A percentile compares a stretch with the other conserved stretches of the same genome.
phyloP scores from a whole-genome alignment of 2,329 filamentous ascomycete species.

The Phaeosphaeria sp. region DNA sequence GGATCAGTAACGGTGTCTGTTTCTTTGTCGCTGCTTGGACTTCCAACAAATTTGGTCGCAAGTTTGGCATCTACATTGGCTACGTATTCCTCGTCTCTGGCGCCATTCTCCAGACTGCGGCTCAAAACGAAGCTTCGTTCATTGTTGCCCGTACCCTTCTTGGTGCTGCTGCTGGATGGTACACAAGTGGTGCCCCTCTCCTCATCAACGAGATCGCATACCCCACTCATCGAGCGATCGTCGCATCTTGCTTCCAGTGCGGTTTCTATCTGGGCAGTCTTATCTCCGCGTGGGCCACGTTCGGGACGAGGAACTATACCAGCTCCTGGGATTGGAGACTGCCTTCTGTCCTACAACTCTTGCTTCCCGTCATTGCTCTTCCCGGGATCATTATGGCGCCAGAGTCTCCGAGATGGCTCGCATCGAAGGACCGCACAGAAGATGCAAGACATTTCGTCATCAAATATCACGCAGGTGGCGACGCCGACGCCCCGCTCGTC shows the following conservation, averaged over 20 bases:
- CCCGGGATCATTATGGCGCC: neutral
- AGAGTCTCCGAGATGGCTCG: constrained; percentile 60
- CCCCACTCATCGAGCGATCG: neutral
- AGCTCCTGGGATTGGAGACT: neutral
- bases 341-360: neutral
- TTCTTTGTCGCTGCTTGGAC: neutral
- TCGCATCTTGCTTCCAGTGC: neutral
- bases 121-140: neutral
- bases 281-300: neutral
- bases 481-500: constrained; percentile 65
- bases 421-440: constrained; percentile 68
- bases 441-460: constrained; percentile 68
- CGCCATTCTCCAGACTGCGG: neutral
- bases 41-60: neutral
- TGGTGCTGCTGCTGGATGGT: neutral
- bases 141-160: neutral
- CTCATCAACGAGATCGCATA: neutral
- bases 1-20: neutral
- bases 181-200: neutral
- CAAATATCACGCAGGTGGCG: constrained; percentile 69
- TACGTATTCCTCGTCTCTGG: neutral
- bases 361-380: neutral
- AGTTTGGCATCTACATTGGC: neutral
- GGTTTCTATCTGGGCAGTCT: neutral
- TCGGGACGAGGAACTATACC: neutral